phyloP scores from a whole-genome alignment of 2,329 filamentous ascomycete genomes.

The Aspergillus nomiae region DNA sequence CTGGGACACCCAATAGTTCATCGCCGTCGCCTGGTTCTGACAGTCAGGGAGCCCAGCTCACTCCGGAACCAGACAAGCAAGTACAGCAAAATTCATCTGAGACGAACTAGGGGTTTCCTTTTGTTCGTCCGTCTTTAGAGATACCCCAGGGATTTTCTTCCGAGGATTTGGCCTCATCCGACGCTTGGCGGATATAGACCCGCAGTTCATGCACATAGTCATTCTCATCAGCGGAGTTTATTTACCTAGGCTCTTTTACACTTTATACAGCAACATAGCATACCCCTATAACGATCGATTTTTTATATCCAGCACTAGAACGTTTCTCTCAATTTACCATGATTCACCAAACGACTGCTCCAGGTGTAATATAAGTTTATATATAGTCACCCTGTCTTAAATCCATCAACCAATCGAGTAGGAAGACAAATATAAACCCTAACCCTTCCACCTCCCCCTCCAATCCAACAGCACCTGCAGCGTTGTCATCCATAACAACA shows the following conservation, averaged over 20 bases:
- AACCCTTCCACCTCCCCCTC: too few species aligned
- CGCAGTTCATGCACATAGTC: constrained; percentile 1
- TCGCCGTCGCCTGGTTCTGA: constrained; percentile 22
- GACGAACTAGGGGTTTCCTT: constrained; percentile 2
- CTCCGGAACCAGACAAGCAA: constrained; percentile 21
- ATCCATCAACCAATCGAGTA: too few species aligned
- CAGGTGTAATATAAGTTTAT: too few species aligned
- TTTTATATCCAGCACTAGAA: too few species aligned
- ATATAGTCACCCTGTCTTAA: too few species aligned
- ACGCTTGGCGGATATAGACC: neutral
- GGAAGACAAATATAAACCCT: too few species aligned
- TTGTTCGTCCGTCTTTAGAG: constrained; percentile 3
- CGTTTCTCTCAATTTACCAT: too few species aligned
- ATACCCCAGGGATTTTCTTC: neutral
- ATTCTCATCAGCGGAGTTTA: constrained; percentile 5
- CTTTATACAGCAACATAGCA: too few species aligned
- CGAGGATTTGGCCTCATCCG: constrained; percentile 1
- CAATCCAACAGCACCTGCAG: too few species aligned
- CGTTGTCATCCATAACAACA: too few species aligned
- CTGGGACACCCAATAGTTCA: constrained; percentile 25
- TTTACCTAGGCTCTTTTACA: neutral
- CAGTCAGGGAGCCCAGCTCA: constrained; percentile 15
- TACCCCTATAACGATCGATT: too few species aligned
- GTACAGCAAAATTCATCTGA: neutral
- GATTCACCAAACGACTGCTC: too few species aligned